Conservation (phyloP, 352 stramenopile species). For the Elongisporangium senticosum region DNA sequence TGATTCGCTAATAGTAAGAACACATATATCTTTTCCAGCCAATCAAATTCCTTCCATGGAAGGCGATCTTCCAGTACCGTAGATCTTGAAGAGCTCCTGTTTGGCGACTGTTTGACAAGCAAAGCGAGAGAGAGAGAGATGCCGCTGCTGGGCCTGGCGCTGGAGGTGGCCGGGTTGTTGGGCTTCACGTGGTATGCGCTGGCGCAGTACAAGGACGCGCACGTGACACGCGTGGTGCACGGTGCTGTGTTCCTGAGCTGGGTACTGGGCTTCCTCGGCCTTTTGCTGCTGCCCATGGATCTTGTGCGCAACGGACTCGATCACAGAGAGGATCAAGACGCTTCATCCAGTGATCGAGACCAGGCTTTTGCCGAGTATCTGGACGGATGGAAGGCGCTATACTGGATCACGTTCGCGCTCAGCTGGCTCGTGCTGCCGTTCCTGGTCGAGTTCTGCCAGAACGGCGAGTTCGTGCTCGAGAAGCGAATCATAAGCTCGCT, state of each 20-base stretch:
- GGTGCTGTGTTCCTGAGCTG: conserved; percentile 51
- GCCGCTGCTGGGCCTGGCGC: conserved; percentile 31
- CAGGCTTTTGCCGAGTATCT: conserved; percentile 19
- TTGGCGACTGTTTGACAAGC: neutral
- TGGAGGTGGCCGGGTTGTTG: conserved; percentile 38
- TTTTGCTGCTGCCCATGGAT: conserved; percentile 62
- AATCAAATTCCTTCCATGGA: neutral
- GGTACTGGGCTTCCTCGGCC: conserved; percentile 48
- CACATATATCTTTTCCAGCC: neutral
- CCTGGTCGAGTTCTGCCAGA: conserved; percentile 54
- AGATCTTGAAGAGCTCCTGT: neutral
- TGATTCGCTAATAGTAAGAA: neutral
- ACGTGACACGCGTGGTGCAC: conserved; percentile 29
- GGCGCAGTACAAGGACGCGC: conserved; percentile 43
- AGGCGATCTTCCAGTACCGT: too few relatives aligned
- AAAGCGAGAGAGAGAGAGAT: conserved; percentile 12
- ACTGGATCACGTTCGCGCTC: conserved; percentile 62
- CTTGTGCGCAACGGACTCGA: conserved; percentile 32
- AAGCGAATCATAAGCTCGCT: conserved; percentile 33
- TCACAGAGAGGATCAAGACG: neutral
- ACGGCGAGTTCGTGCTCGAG: conserved; percentile 50
- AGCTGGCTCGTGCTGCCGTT: conserved; percentile 60
- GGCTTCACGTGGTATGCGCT: conserved; percentile 60
- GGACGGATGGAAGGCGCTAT: conserved; percentile 42
- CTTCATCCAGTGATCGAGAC: neutral